Base-by-base conservation (phyloP, 768 basidiomycete species). In the Tricholoma hemisulphureum region DNA sequence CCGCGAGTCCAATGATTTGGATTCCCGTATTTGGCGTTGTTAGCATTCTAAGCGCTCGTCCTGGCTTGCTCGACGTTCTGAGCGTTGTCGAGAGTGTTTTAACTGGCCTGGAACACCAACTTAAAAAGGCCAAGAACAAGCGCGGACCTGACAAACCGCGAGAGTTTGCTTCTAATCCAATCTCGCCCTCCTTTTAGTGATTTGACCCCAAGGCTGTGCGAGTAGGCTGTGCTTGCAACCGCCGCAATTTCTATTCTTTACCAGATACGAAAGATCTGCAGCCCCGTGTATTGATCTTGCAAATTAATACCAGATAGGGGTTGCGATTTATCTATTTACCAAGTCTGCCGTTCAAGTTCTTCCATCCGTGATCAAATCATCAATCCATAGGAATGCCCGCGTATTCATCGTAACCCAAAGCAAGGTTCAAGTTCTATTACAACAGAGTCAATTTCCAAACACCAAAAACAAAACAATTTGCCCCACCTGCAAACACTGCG, bases 401-500 rank as follows among this genome's bases (percentile, higher is more conserved):
- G 62, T 83, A 87, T 66, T 95, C 93, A 55, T 93, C 89, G 61
- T 88, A 91, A 7, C 94, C 94, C 31, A 97, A 80, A 2, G 91
- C 87, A 52, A 96, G 79, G 75, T 96, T 97, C 68, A 97, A 74
- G 70, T 97, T 97, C 89, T 95, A 64, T n/a, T 8, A 13, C 6
- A 56, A 51, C 28, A 63, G 51, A 10, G 37, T 28, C 21, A 5
- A 31, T 24, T 18, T 16, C 5, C 8, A 1, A 43, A 34, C 6
- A 6, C 11, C 20, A 14, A 23, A 23, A 28, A n/a, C n/a, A n/a
- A n/a, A n/a, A n/a, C n/a, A n/a, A 6, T 39, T 9, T 16, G 24
- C 74, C 86, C 18, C 51, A 93, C 92, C 82, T 96, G 95, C 60
- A 99, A 69, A 71, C 96, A 98, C 72, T 99, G 97, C n/a, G 96